Evolutionary conservation across 352 stramenopile species (phyloP).

Genomic region (Halophytophthora batemanensis): DNA sequence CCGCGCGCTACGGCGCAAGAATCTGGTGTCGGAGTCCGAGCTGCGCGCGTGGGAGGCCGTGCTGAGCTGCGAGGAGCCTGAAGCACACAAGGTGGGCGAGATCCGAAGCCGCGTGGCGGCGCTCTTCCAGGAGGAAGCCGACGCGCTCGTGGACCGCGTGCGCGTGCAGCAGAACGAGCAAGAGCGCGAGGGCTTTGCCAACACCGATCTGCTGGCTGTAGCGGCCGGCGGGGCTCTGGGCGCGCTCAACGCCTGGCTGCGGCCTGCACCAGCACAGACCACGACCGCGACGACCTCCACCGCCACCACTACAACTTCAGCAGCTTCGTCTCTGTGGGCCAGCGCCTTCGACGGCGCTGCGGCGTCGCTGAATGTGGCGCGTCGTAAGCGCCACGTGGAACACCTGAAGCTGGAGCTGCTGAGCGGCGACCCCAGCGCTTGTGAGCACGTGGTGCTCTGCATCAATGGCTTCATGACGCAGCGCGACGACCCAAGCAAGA

Average conservation of each 20-base stretch:
- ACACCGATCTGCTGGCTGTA: conserved; percentile 58
- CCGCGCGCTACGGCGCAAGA: no score
- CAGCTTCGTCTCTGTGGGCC: no score
- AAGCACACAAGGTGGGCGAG: not conserved
- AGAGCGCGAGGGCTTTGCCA: conserved; percentile 42
- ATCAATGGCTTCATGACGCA: conserved; percentile 89
- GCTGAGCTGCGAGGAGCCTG: no score
- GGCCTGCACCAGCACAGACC: conserved; percentile 13
- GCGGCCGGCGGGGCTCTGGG: conserved; percentile 60
- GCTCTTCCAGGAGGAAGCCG: conserved; percentile 46
- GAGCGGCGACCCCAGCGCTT: conserved; percentile 53
- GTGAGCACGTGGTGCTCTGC: conserved; percentile 67
- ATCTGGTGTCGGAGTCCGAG: no score
- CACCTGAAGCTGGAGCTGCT: conserved; percentile 64
- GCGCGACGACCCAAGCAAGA: conserved; percentile 51
- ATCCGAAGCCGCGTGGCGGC: conserved; percentile 14
- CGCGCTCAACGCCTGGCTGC: conserved; percentile 69
- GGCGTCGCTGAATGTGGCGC: conserved; percentile 67
- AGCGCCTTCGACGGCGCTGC: conserved; percentile 73
- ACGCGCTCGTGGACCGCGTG: conserved; percentile 40
- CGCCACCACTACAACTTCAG: no score
- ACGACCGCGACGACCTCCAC: conserved; percentile 16
- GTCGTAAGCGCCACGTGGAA: conserved; percentile 61
- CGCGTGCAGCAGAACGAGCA: conserved; percentile 50
- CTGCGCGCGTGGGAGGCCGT: no score